Conservation (phyloP, 345 rosid species). For the Psidium guajava region DNA sequence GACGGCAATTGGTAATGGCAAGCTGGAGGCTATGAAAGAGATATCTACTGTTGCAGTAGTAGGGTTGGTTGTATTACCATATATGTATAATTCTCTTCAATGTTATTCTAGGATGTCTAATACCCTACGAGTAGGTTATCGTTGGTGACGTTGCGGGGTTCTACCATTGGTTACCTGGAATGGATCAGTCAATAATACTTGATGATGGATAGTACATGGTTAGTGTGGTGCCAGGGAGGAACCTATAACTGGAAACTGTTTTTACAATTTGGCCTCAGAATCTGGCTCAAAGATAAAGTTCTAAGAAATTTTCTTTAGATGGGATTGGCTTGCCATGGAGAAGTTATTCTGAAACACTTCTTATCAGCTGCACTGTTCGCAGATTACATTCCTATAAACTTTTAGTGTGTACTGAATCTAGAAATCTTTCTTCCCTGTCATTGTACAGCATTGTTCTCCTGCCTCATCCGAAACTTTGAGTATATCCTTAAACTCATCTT, state of each 20-base stretch:
- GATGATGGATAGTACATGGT: background rate
- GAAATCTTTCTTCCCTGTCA: background rate
- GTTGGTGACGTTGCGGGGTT: background rate
- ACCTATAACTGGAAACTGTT: background rate
- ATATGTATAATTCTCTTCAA: background rate
- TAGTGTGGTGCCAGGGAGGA: background rate
- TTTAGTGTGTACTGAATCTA: background rate
- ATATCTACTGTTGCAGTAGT: background rate
- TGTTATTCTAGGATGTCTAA: background rate
- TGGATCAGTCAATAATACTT: background rate
- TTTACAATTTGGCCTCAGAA: background rate
- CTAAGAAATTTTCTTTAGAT: background rate
- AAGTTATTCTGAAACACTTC: background rate
- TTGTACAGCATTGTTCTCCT: background rate
- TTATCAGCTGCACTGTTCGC: background rate
- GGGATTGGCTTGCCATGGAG: background rate
- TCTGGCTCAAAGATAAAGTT: background rate
- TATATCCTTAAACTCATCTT: background rate
- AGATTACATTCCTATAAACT: background rate
- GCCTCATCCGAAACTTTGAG: background rate
- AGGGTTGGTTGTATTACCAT: background rate
- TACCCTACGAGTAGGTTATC: background rate
- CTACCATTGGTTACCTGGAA: background rate
- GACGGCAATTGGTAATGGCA: background rate
- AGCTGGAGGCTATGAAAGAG: background rate